Evolutionary conservation across 139 green algal genomes (phyloP).

Genomic region (Desmodesmus armatus): DNA sequence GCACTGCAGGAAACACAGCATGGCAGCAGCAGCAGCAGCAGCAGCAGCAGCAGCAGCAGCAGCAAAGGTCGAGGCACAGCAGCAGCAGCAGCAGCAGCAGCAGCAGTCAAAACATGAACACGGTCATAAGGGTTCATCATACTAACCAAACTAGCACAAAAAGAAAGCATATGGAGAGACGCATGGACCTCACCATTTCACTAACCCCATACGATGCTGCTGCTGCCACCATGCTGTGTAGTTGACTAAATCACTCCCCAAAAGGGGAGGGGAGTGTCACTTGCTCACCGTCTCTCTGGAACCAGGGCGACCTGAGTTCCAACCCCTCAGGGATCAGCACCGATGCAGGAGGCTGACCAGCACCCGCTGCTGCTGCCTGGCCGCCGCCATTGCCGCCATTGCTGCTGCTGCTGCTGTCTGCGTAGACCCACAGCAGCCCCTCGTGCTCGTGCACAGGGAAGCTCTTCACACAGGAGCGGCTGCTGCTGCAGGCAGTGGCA

Average conservation of each 20-base stretch:
- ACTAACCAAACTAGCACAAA: no score
- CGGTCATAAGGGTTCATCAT: no score
- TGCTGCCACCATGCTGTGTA: no score
- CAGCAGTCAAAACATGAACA: no score
- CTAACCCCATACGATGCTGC: no score
- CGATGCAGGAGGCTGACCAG: not conserved
- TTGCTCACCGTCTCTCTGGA: conserved; percentile 26
- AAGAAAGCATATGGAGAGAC: no score
- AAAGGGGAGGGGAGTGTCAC: no score
- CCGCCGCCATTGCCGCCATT: conserved; percentile 5
- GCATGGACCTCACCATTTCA: no score
- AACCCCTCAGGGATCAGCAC: not conserved
- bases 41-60: no score
- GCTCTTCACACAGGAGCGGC: conserved; percentile 6
- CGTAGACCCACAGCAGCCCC: conserved; percentile 45
- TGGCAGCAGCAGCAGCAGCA: not conserved
- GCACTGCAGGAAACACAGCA: not conserved
- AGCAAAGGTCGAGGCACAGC: no score
- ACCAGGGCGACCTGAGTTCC: conserved; percentile 9
- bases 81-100: no score
- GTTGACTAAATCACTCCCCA: no score
- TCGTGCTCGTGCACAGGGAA: conserved; percentile 24
- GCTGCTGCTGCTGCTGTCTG: conserved; percentile 1
- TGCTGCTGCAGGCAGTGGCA: conserved; percentile 40
- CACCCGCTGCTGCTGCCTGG: not conserved